Percentiles rank a stretch among this genome's conserved stretches.
Evolutionary conservation across 2,329 filamentous ascomycete genomes (phyloP).

Genomic region (Delphinella strobiligena): DNA sequence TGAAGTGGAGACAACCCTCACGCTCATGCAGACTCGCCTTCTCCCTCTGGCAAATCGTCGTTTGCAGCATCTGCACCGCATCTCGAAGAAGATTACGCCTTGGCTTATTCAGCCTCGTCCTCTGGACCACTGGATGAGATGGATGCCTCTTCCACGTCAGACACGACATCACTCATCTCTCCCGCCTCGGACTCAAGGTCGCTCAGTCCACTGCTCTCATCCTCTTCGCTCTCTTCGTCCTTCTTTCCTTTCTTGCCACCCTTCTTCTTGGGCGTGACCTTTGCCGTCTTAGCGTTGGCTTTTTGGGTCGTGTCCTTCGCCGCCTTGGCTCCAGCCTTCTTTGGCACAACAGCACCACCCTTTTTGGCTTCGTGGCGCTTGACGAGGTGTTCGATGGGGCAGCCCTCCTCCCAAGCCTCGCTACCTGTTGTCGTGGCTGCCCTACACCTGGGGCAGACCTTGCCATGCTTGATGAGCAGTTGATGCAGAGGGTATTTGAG

Average conservation of each 20-base stretch:
- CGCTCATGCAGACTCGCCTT: too few species aligned
- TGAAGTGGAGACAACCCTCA: too few species aligned
- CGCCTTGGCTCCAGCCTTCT: constrained; percentile 67
- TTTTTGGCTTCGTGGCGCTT: constrained; percentile 44
- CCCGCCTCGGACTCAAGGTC: too few species aligned
- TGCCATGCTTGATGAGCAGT: constrained; percentile 51
- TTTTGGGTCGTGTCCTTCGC: constrained; percentile 37
- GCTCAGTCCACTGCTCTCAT: constrained; percentile 23
- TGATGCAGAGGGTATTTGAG: constrained; percentile 53
- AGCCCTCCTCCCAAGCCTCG: constrained; percentile 51
- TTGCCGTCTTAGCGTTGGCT: constrained; percentile 61
- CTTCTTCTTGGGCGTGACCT: constrained; percentile 62
- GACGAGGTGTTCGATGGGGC: constrained; percentile 52
- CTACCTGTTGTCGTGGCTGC: constrained; percentile 49
- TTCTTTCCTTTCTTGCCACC: constrained; percentile 64
- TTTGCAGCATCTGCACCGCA: too few species aligned
- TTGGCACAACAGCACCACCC: constrained; percentile 19
- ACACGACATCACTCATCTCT: constrained; percentile 5
- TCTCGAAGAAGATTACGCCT: too few species aligned
- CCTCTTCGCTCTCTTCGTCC: constrained; percentile 61
- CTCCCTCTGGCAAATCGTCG: too few species aligned
- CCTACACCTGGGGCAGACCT: constrained; percentile 47
- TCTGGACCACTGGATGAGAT: too few species aligned
- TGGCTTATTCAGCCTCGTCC: too few species aligned
- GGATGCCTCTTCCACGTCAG: neutral